Percentiles rank a stretch among this genome's conserved stretches.
These are phyloP conservation scores for Coemansia sp. DNA, from an alignment of 192 early-diverging fungal species.

Conservation along the genomic window DNA sequence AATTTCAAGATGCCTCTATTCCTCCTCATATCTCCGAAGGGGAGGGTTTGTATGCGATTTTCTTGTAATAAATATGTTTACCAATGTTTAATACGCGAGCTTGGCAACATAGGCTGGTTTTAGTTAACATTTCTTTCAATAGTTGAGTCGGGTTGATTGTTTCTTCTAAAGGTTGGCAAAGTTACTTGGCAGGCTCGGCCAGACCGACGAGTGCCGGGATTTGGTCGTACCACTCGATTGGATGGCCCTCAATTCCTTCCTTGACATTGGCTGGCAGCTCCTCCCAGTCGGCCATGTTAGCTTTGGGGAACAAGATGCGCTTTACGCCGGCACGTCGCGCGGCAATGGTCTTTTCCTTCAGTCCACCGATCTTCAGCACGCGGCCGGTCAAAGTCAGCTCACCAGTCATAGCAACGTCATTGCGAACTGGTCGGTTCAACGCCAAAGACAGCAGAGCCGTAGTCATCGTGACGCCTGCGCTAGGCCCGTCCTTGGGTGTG, in stretches of 20 bases:
- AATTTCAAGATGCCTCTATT: too few species aligned
- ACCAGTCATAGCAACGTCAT: conserved; percentile 96
- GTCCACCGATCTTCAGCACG: conserved; percentile 94
- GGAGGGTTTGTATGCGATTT: too few species aligned
- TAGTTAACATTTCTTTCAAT: background rate
- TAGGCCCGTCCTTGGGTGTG: conserved; percentile 97
- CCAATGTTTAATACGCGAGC: too few species aligned
- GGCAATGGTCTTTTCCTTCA: conserved; percentile 98
- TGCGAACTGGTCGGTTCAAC: conserved; percentile 68
- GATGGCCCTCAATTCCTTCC: conserved; percentile 81
- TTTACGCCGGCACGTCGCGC: conserved; percentile 90
- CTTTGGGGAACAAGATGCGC: conserved; percentile 85
- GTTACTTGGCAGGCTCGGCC: conserved; percentile 5
- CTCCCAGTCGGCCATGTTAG: conserved; percentile 92
- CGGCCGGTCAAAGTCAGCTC: conserved; percentile 97
- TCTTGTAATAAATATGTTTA: too few species aligned
- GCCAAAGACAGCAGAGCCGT: conserved; percentile 92
- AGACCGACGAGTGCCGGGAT: conserved; percentile 55
- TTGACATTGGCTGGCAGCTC: conserved; percentile 90
- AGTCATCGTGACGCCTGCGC: conserved; percentile 94
- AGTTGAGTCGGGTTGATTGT: background rate
- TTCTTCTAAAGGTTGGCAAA: background rate
- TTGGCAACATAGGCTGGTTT: too few species aligned
- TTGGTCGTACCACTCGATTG: conserved; percentile 80
- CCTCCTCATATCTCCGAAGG: too few species aligned